Base-by-base conservation (phyloP, 2,329 filamentous ascomycete genomes). In the Alternaria hordeiaustralica region DNA sequence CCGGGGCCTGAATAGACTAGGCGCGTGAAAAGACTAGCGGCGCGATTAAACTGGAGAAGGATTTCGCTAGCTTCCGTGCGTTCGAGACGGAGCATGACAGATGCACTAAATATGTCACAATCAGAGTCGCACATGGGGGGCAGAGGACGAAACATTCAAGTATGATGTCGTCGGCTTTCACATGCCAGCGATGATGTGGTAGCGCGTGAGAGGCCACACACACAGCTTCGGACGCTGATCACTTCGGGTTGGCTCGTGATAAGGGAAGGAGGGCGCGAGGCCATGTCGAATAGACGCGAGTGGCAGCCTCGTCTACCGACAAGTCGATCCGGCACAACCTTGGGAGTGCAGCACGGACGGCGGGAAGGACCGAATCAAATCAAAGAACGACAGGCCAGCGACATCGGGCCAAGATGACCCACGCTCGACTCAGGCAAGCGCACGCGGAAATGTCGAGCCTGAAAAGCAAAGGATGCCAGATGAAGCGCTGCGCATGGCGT, bases 361-460 rank as follows among this genome's bases (percentile, higher is more conserved):
- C 71, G 71, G 70, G 65, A 71, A 65, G 63, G 71, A 72, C 65
- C 75, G 72, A 77, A 77, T 78, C 74, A 78, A 64, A 59, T 54
- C 55, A 46, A 65, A 70, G 65, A 66, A 59, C 60, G 71, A 60
- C 64, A 65, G 44, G 55, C 55, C 70, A 69, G 71, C 74, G 74
- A 73, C 66, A 70, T 77, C 67, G 71, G 50, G 71, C 66, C 70
- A 67, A 68, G 65, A 66, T 66, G 60, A 67, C 69, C 15, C 41
- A 41, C 68, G 28, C 67, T 61, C 53, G 13, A 65, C 59, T 53
- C 43, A 43, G 70, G 33, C 57, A 74, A 71, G 61, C 60, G 47
- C 58, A 63, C 47, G 63, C 68, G 63, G 53, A 56, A 30, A 21
- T 49, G 64, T 65, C 66, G 71, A 68, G 63, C 61, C 55, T 62